Conservation (phyloP, 768 basidiomycete species). For the Tylopilus vinaceipallidus region DNA sequence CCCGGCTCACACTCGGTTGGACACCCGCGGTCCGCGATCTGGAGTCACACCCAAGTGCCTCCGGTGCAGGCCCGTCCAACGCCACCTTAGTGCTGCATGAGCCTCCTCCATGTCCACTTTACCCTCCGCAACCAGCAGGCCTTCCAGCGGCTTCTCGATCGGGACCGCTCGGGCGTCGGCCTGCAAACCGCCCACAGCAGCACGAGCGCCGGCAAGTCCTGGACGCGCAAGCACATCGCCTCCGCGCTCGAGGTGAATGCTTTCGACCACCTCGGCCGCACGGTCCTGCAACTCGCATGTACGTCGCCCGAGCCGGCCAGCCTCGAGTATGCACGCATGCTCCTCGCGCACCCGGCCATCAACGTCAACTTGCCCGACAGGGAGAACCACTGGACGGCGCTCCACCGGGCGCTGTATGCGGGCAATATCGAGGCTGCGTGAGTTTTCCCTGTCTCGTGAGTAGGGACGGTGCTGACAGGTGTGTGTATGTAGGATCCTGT, state of each 20-base stretch:
- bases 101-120: constrained; percentile 77
- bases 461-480: constrained; percentile 18
- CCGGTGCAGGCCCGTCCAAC: constrained; percentile 21
- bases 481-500: constrained; percentile 56
- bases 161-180: constrained; percentile 36
- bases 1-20: constrained; percentile 17
- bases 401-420: constrained; percentile 83
- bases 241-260: constrained; percentile 61
- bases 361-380: constrained; percentile 77
- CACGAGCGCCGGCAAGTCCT: constrained; percentile 55
- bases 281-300: constrained; percentile 82
- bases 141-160: constrained; percentile 74
- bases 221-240: constrained; percentile 47
- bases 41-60: constrained; percentile 25
- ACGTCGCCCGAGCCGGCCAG: constrained; percentile 56
- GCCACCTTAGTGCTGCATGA: constrained; percentile 50
- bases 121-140: constrained; percentile 67
- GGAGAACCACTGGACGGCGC: constrained; percentile 89
- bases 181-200: constrained; percentile 35
- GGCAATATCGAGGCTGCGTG: constrained; percentile 74
- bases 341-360: constrained; percentile 72
- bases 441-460: constrained; percentile 26
- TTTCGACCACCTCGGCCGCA: constrained; percentile 67
- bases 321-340: constrained; percentile 72
- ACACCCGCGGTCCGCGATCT: constrained; percentile 19